Evolutionary conservation across 768 basidiomycete genomes (phyloP), one percentile per base, ranked within the genome.

Genomic region (Pleurotus eryngii): DNA sequence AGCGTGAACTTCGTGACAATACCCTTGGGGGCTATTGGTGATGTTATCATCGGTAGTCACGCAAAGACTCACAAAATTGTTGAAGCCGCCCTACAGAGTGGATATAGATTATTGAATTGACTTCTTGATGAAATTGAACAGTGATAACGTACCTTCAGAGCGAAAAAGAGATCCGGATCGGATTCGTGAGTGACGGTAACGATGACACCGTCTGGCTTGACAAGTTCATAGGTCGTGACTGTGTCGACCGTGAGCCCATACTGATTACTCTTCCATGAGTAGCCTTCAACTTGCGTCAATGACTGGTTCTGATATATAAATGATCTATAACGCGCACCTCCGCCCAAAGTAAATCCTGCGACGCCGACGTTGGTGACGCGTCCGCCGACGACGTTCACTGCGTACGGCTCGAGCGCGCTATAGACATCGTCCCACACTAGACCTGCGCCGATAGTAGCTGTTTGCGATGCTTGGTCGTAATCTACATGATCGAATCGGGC

Each of bases 371-470:
- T 83, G 7, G 77, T 68, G 3, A 84, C 81, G 1, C 85, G 72
- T 3, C 81, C 83, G 0, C 86, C 86, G 7, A 86, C 76, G 14
- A 87, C 82, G 46, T 75, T 83, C 6, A 83, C 79, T 5, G 71
- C 73, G 55, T 72, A 62, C 0, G 79, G 81, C 38, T 68, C 73
- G 3, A 89, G 73, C 4, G 78, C 79, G 2, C 72, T 70, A 59
- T 87, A 88, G 1, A 68, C 84, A 35, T 86, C 80, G 63, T 89
- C 86, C 86, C 85, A 89, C 24, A 84, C 72, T n/a, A 82, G 63
- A 4, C 80, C 80, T 4, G 78, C 62, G 0, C 79, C 80, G 24
- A 81, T 59, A 0, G 64, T 70, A 1, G 67, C 81, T 0, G 77
- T 83, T 55, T 76, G 70, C 0, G 74, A 61, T 0, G 60, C 55